Conservation (phyloP, 2,329 filamentous ascomycete genomes). For the Sordariomycetes sp. region DNA sequence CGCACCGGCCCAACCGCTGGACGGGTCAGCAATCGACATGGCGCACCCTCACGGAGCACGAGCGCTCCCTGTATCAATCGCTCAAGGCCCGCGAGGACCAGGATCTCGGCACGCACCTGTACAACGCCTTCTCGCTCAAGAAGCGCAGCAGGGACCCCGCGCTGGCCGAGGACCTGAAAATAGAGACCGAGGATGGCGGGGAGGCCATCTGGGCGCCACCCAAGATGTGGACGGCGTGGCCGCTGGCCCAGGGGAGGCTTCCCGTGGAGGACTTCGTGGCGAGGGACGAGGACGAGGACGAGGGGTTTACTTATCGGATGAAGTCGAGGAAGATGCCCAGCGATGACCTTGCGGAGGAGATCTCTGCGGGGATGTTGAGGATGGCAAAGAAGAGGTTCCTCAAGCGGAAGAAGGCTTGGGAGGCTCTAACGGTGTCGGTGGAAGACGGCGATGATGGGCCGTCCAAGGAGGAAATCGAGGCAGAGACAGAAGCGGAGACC, state of each 20-base stretch:
- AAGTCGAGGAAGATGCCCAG: slow-evolving; percentile 40
- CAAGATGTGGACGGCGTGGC: slow-evolving; percentile 78
- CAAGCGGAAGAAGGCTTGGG: slow-evolving; percentile 9
- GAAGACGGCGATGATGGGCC: slow-evolving; percentile 3
- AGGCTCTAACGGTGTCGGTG: slow-evolving; percentile 5
- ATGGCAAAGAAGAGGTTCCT: slow-evolving; percentile 58
- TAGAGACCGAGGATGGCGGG: slow-evolving; percentile 19
- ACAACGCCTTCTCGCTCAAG: slow-evolving; percentile 66
- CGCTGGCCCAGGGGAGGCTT: slow-evolving; percentile 52
- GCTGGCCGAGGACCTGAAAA: slow-evolving; percentile 15
- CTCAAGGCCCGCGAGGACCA: slow-evolving; percentile 53
- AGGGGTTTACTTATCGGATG: slow-evolving; percentile 39
- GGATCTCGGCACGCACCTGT: slow-evolving; percentile 69
- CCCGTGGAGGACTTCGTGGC: slow-evolving; percentile 44
- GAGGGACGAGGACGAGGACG: slow-evolving; percentile 24
- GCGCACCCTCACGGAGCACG: slow-evolving; percentile 50
- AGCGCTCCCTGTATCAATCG: slow-evolving; percentile 53
- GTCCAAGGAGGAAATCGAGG: not conserved
- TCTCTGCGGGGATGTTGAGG: slow-evolving; percentile 58
- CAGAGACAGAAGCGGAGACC: slow-evolving; percentile 1
- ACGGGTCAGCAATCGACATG: slow-evolving; percentile 59
- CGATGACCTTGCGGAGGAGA: slow-evolving; percentile 56
- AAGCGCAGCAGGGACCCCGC: slow-evolving; percentile 14
- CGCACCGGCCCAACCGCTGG: slow-evolving; percentile 62
- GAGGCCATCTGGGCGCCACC: slow-evolving; percentile 38